Evolutionary conservation across 495 filamentous ascomycete genomes (phyloP).

Genomic region (Talaromyces stipitatus): DNA sequence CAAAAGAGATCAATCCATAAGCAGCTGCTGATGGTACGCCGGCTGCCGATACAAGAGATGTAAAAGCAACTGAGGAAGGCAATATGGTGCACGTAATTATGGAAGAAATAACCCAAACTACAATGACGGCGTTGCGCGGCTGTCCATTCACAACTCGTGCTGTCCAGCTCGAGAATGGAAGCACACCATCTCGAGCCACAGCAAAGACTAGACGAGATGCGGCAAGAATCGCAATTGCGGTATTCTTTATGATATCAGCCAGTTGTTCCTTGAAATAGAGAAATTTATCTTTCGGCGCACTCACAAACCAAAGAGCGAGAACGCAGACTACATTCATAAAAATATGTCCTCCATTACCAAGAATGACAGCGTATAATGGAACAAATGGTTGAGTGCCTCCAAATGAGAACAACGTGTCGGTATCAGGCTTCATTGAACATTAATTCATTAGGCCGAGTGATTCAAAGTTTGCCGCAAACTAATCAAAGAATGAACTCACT

Average conservation of each 20-base stretch:
- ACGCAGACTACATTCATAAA: constrained; percentile 47
- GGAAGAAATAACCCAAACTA: constrained; percentile 42
- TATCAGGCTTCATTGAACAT: constrained; percentile 20
- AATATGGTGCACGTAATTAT: constrained; percentile 46
- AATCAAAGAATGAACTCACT: constrained; percentile 19
- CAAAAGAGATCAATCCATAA: constrained; percentile 47
- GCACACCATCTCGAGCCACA: constrained; percentile 46
- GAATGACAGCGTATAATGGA: constrained; percentile 40
- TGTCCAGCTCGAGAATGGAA: constrained; percentile 48
- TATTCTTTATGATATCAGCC: constrained; percentile 28
- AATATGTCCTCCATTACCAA: constrained; percentile 45
- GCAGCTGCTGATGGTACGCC: constrained; percentile 45
- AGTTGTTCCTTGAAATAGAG: not conserved
- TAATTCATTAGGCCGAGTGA: not conserved
- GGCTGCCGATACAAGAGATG: constrained; percentile 43
- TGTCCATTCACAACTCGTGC: constrained; percentile 38
- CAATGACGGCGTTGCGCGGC: constrained; percentile 46
- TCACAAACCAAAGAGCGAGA: constrained; percentile 38
- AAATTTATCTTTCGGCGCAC: constrained; percentile 5
- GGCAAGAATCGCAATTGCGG: constrained; percentile 45
- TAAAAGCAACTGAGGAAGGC: constrained; percentile 46
- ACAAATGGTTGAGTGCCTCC: constrained; percentile 48
- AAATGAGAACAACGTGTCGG: constrained; percentile 30
- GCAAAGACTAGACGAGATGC: constrained; percentile 49
- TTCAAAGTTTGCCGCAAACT: not conserved